These are phyloP conservation scores for Polychaeton citri DNA, from an alignment of 2,329 filamentous ascomycete species.

Conservation along the genomic window DNA sequence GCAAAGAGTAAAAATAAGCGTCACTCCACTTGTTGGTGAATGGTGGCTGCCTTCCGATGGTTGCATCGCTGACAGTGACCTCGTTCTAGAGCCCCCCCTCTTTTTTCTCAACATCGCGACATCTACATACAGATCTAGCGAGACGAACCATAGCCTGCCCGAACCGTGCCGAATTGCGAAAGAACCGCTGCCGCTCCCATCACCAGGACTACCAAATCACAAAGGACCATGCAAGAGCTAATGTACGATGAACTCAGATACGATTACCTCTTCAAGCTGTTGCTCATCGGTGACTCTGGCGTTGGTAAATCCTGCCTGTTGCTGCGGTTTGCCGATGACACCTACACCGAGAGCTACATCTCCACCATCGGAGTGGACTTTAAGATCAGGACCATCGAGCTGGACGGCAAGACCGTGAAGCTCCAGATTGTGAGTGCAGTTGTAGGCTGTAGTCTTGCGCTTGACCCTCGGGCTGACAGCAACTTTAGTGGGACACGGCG, in stretches of 20 bases:
- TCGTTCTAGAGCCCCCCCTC: no score
- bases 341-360: constrained; percentile 99
- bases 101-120: no score
- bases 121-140: no score
- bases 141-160: no score
- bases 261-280: constrained; percentile 99
- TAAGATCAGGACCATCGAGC: constrained; percentile 99
- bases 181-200: no score
- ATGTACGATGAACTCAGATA: constrained; percentile 51
- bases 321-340: constrained; percentile 95
- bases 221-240: background rate
- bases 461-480: background rate
- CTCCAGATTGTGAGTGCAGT: constrained; percentile 82
- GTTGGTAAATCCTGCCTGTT: constrained; percentile 99
- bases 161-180: no score
- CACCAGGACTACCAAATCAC: no score
- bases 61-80: no score
- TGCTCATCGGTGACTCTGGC: constrained; percentile 99
- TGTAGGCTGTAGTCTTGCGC: no score
- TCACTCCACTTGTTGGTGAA: no score
- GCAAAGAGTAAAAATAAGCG: no score
- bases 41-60: no score
- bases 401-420: constrained; percentile 99
- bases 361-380: constrained; percentile 99
- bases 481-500: constrained; percentile 76